Evolutionary conservation across 2,329 filamentous ascomycete species (phyloP).

Genomic region (Arthrobotrys sinensis): DNA sequence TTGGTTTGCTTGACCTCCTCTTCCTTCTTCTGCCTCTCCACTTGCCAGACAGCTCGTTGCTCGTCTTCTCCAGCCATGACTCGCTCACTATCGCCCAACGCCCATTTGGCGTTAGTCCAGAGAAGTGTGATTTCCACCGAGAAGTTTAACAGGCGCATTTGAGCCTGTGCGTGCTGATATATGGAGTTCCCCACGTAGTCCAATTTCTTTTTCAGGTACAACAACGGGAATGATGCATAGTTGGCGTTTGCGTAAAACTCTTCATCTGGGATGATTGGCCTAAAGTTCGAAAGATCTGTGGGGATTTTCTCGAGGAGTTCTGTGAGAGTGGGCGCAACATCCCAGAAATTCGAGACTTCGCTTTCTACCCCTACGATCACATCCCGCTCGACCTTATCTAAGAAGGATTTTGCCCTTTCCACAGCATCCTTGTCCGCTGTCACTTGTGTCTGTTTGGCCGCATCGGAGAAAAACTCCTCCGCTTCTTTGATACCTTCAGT

Average conservation of each 20-base stretch:
- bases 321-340: constrained; percentile 88
- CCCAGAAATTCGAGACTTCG: constrained; percentile 96
- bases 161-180: constrained; percentile 74
- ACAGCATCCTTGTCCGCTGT: constrained; percentile 81
- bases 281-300: constrained; percentile 68
- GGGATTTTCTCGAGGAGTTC: constrained; percentile 86
- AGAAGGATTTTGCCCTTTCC: constrained; percentile 81
- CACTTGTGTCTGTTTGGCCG: constrained; percentile 80
- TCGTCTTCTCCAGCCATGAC: constrained; percentile 55
- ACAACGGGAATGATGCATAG: constrained; percentile 84
- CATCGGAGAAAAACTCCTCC: constrained; percentile 84
- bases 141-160: constrained; percentile 59
- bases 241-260: constrained; percentile 89
- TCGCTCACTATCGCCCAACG: constrained; percentile 52
- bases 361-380: constrained; percentile 90
- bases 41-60: constrained; percentile 52
- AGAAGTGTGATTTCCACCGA: constrained; percentile 59
- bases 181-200: constrained; percentile 91
- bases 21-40: constrained; percentile 59
- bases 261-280: constrained; percentile 76
- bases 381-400: constrained; percentile 84
- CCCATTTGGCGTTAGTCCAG: constrained; percentile 59
- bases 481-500: constrained; percentile 84
- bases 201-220: constrained; percentile 89
- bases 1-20: constrained; percentile 60